These are phyloP conservation scores for Colletotrichum neosansevieriae DNA, from an alignment of 2,329 filamentous ascomycete species.

Conservation along the genomic window DNA sequence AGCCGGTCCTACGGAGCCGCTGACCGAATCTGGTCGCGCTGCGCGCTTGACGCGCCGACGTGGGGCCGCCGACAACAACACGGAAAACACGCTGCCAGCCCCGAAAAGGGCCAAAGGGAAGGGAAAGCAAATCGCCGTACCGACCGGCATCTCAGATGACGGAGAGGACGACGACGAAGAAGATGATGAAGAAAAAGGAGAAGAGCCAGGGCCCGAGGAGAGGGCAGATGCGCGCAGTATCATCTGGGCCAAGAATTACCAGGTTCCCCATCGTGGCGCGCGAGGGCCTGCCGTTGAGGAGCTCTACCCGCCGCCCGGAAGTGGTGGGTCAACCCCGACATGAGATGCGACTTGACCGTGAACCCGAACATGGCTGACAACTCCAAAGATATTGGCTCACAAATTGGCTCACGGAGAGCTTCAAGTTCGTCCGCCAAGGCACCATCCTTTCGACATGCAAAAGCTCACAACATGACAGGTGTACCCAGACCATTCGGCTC, in stretches of 20 bases:
- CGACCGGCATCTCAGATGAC: constrained; percentile 6
- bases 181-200: neutral
- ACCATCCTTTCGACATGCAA: neutral
- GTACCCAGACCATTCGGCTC: neutral
- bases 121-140: neutral
- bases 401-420: constrained; percentile 31
- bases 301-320: constrained; percentile 33
- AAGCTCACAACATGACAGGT: constrained; percentile 18
- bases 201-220: constrained; percentile 12
- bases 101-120: neutral
- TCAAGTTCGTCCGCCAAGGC: constrained; percentile 24
- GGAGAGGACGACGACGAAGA: constrained; percentile 8
- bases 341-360: neutral
- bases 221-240: neutral
- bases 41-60: constrained; percentile 24
- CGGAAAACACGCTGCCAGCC: neutral
- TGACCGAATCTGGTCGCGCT: neutral
- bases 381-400: constrained; percentile 25
- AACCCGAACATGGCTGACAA: constrained; percentile 1
- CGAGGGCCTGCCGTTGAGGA: neutral
- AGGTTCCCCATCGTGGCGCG: constrained; percentile 24
- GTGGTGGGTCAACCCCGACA: constrained; percentile 14
- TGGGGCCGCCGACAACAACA: neutral
- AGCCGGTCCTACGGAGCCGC: constrained; percentile 2
- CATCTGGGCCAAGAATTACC: neutral